Conservation (phyloP, 352 stramenopile species). For the Pythium folliculosum region DNA sequence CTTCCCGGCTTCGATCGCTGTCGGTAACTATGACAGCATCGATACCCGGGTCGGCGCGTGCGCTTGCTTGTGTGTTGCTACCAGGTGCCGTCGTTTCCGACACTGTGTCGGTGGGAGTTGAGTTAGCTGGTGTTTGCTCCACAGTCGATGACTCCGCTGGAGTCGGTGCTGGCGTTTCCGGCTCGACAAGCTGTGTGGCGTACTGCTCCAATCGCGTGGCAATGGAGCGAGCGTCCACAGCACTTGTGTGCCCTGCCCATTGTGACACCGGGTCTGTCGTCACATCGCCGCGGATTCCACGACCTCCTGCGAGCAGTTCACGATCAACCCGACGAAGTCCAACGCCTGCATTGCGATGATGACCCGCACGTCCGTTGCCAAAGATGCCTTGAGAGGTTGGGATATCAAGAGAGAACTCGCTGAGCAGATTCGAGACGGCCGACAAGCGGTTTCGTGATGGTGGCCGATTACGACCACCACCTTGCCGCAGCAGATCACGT, state of each 20-base stretch:
- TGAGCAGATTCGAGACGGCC: conserved; percentile 74
- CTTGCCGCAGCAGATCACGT: conserved; percentile 48
- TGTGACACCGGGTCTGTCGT: conserved; percentile 1
- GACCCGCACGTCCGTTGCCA: conserved; percentile 25
- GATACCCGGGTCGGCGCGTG: neutral
- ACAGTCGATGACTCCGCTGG: neutral
- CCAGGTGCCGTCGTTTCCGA: neutral
- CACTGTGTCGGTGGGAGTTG: neutral
- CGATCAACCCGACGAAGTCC: conserved; percentile 48
- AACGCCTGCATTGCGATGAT: conserved; percentile 25
- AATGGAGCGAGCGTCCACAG: conserved; percentile 59
- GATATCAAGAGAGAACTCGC: conserved; percentile 83
- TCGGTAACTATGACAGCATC: neutral
- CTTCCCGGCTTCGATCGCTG: neutral
- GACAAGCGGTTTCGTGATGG: conserved; percentile 69
- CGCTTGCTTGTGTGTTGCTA: neutral
- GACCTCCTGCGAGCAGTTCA: conserved; percentile 44
- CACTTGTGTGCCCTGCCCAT: conserved; percentile 33
- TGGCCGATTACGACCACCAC: conserved; percentile 48
- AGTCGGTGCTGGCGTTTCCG: conserved; percentile 20
- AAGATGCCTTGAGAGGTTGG: conserved; percentile 47
- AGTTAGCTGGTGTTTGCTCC: neutral
- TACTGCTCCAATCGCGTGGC: conserved; percentile 76
- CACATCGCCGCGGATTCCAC: conserved; percentile 36
- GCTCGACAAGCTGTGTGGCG: conserved; percentile 52